Evolutionary conservation across 352 stramenopile species (phyloP).

Genomic region (Thraustochytrium striatum): DNA sequence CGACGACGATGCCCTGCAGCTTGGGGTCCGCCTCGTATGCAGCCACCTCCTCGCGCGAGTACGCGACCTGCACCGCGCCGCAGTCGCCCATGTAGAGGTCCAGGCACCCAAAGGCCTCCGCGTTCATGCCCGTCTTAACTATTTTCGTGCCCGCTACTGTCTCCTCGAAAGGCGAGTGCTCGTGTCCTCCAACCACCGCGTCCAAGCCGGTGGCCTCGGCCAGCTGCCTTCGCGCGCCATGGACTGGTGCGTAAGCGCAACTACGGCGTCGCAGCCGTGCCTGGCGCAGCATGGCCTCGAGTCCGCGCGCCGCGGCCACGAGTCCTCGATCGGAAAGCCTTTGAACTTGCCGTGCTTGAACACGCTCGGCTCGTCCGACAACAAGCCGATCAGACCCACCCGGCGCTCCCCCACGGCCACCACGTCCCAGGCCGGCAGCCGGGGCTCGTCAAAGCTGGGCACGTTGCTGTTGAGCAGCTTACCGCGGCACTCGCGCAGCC

Average conservation of each 20-base stretch:
- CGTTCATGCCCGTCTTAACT: constrained; percentile 31
- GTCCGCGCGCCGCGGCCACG: background rate
- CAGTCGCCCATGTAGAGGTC: background rate
- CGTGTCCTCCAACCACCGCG: constrained; percentile 27
- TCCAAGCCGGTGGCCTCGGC: background rate
- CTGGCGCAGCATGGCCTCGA: background rate
- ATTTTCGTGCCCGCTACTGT: background rate
- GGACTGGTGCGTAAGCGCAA: constrained; percentile 40
- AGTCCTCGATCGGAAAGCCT: background rate
- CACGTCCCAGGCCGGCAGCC: constrained; percentile 27
- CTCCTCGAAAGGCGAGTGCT: constrained; percentile 42
- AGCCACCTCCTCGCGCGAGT: background rate
- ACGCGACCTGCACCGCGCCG: background rate
- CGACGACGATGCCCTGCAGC: background rate
- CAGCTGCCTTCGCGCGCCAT: constrained; percentile 20
- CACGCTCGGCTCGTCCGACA: constrained; percentile 17
- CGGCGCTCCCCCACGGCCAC: background rate
- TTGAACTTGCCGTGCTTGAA: constrained; percentile 43
- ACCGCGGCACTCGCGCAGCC: constrained; percentile 32
- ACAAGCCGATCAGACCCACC: constrained; percentile 9
- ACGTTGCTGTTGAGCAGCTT: constrained; percentile 13
- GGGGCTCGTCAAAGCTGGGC: background rate
- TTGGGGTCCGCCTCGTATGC: background rate
- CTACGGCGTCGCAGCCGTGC: constrained; percentile 20
- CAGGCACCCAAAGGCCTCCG: constrained; percentile 9